Conservation (phyloP, 1,139 yeast genomes). For the Suhomyces bolitotheri region DNA sequence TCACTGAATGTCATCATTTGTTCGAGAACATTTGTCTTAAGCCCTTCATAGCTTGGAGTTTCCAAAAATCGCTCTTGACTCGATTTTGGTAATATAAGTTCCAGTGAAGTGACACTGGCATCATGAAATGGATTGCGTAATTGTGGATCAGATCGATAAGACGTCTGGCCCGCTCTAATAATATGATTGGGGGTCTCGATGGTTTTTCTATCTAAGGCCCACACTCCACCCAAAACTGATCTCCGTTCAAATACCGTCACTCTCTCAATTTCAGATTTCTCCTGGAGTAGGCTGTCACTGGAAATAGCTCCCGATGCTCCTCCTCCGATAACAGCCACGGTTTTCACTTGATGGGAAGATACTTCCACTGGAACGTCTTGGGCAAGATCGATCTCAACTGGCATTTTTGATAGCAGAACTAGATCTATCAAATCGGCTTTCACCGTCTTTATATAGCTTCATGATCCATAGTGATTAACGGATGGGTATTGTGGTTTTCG, state of each 20-base stretch:
- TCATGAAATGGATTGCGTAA: conserved; percentile 30
- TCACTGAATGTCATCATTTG: conserved; percentile 49
- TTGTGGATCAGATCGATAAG: conserved; percentile 30
- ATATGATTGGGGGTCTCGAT: conserved; percentile 26
- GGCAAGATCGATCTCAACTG: conserved; percentile 5
- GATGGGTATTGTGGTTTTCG: conserved; percentile 2
- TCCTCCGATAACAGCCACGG: conserved; percentile 52
- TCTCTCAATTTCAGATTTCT: conserved; percentile 16
- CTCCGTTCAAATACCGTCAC: conserved; percentile 35
- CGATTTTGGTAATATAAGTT: conserved; percentile 3
- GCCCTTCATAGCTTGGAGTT: conserved; percentile 41
- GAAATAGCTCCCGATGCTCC: conserved; percentile 54
- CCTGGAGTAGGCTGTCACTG: conserved; percentile 39
- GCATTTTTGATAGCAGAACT: conserved; percentile 4
- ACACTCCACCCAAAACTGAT: conserved; percentile 32
- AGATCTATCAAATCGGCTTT: not conserved
- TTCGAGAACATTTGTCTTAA: conserved; percentile 45
- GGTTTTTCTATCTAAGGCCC: conserved; percentile 29
- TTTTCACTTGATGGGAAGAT: conserved; percentile 19
- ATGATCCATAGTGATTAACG: not conserved
- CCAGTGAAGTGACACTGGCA: conserved; percentile 4
- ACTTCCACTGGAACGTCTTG: conserved; percentile 11
- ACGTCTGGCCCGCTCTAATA: conserved; percentile 25
- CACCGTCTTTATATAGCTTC: not conserved
- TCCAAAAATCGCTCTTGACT: conserved; percentile 28